Conservation (phyloP, 148 eudicot genomes). For the Talinum fruticosum region DNA sequence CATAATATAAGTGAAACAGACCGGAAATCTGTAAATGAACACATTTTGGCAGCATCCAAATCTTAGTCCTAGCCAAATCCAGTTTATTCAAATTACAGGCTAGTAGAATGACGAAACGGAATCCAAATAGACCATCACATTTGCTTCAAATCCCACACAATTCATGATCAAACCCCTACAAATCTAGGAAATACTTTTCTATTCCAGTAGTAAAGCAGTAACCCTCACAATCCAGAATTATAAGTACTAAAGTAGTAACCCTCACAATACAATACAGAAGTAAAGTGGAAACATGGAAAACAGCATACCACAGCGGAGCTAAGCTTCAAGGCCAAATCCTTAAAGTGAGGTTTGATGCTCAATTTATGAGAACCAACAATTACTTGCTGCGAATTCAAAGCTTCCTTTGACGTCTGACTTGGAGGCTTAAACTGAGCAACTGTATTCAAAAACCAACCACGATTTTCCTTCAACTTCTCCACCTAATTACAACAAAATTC, state of each 20-base stretch:
- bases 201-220: too few species aligned
- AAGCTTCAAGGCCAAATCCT: slow-evolving; percentile 62
- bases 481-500: slow-evolving; percentile 31
- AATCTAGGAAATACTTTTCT: too few species aligned
- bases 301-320: slow-evolving; percentile 63
- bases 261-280: neutral
- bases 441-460: slow-evolving; percentile 73
- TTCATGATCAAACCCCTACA: neutral
- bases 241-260: too few species aligned
- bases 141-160: neutral
- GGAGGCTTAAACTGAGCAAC: slow-evolving; percentile 63
- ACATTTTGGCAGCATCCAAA: neutral
- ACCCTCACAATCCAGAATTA: too few species aligned
- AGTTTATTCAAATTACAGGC: neutral
- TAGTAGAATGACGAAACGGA: neutral
- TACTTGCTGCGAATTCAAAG: slow-evolving; percentile 53
- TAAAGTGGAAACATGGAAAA: neutral
- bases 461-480: slow-evolving; percentile 69
- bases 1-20: neutral
- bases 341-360: slow-evolving; percentile 57
- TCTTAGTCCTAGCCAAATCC: neutral
- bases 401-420: slow-evolving; percentile 65
- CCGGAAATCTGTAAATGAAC: neutral
- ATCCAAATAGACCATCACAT: neutral
- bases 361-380: slow-evolving; percentile 59